Evolutionary conservation across 805 yeast species (phyloP).

Genomic region (Hanseniaspora meyeri): DNA sequence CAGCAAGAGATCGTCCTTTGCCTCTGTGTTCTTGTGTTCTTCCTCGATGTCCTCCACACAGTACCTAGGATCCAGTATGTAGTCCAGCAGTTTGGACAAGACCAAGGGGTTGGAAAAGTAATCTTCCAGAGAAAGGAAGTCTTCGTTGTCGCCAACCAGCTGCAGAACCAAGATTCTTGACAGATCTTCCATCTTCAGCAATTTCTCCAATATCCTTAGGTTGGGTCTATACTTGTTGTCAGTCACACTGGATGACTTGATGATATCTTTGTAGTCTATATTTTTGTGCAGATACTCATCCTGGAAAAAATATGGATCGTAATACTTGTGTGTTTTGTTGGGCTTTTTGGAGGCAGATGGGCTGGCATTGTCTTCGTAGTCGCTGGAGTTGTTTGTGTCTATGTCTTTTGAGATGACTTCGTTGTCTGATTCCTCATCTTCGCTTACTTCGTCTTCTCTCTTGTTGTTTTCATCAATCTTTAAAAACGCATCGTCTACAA

Average conservation of each 20-base stretch:
- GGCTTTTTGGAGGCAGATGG: no score
- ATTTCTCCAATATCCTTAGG: constrained; percentile 37
- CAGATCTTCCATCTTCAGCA: constrained; percentile 64
- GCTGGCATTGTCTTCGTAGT: background rate
- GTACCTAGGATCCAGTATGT: constrained; percentile 36
- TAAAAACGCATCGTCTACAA: constrained; percentile 6
- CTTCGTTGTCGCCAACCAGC: constrained; percentile 8
- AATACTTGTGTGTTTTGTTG: background rate
- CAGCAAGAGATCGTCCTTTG: constrained; percentile 23
- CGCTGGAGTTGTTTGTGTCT: background rate
- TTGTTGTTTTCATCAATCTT: constrained; percentile 9
- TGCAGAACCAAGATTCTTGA: constrained; percentile 50
- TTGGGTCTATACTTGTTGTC: constrained; percentile 29
- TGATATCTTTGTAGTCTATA: background rate
- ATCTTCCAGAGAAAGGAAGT: constrained; percentile 48
- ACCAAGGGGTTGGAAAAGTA: constrained; percentile 69
- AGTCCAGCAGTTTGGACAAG: constrained; percentile 53
- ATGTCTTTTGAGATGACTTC: background rate
- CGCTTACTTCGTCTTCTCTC: background rate
- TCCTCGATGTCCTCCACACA: constrained; percentile 10
- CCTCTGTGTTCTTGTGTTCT: constrained; percentile 14
- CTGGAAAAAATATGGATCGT: background rate
- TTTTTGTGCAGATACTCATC: background rate
- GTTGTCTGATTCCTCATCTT: background rate
- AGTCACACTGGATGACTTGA: background rate